Percentiles rank a stretch among this genome's conserved stretches.
These are phyloP conservation scores for Globisporangium lucens DNA, from an alignment of 352 stramenopile genomes.

Conservation along the genomic window DNA sequence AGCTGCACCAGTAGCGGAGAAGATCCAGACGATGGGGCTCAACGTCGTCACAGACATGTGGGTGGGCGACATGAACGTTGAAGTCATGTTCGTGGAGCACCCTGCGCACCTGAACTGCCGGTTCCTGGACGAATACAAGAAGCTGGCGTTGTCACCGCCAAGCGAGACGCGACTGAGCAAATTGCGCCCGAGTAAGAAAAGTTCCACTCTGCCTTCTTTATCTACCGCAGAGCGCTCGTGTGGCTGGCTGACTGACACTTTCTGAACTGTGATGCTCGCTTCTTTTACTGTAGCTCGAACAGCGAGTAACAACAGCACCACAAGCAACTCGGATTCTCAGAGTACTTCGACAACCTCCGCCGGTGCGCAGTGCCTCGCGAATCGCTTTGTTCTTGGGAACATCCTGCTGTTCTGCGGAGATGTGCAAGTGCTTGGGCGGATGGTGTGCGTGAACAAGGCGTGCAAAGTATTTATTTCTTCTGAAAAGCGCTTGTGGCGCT, in stretches of 20 bases:
- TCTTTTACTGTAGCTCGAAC: constrained; percentile 16
- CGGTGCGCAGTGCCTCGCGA: constrained; percentile 50
- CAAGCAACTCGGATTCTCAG: constrained; percentile 11
- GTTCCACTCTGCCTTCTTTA: not conserved
- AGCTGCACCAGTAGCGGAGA: constrained; percentile 66
- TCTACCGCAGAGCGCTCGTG: not conserved
- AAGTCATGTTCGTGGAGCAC: constrained; percentile 52
- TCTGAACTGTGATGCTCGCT: not conserved
- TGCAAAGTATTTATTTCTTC: constrained; percentile 62
- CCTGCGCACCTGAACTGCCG: constrained; percentile 33
- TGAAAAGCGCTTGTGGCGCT: constrained; percentile 69
- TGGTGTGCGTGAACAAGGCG: constrained; percentile 53
- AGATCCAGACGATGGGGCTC: constrained; percentile 71
- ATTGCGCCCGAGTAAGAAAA: constrained; percentile 41
- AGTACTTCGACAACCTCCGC: not conserved
- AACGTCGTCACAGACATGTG: constrained; percentile 69
- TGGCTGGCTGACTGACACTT: not conserved
- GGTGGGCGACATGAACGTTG: constrained; percentile 51
- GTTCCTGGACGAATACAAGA: constrained; percentile 65
- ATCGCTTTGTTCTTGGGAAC: constrained; percentile 63
- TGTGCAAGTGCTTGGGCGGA: constrained; percentile 38
- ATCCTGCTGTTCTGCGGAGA: constrained; percentile 72
- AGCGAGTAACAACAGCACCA: constrained; percentile 18
- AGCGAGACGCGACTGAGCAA: constrained; percentile 31
- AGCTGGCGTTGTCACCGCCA: constrained; percentile 12